Base-by-base conservation (phyloP, 441 rosid genomes). In the Lepidium campestre region DNA sequence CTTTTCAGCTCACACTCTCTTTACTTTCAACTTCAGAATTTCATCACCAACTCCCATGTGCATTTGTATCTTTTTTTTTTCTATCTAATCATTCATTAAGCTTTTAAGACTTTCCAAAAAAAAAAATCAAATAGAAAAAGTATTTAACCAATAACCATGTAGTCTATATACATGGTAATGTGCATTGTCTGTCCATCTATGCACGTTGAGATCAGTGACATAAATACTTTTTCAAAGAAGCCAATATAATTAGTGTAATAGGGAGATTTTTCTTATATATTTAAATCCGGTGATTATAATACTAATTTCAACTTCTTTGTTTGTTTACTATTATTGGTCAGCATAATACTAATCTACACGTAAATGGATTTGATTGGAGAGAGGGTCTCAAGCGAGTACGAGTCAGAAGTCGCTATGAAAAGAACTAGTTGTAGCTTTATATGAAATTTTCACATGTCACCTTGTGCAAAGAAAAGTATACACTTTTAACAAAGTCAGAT, bases 351-450 rank as follows among this genome's bases (percentile, higher is more conserved):
- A 23, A 25, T 52, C 39, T 42, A 46, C 20, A 23, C n/a, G 23
- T 12, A 20, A 34, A 50, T 41, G 10, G 35, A 22, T 2, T 34
- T 42, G 27, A 56, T 35, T 54, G 40, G 15, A 27, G 48, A 34
- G 35, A 44, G 56, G 31, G 18, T 34, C 47, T 23, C 35, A 60
- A 22, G 59, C 50, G 18, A 49, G 6, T 32, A 59, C 22, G 20
- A 50, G 59, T 58, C 10, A 22, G 4, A 56, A 19, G 40, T 8
- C 36, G 27, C 15, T 25, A 57, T 67, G 15, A 12, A 57, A 37
- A 57, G 59, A 59, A 39, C 50, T 18, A 50, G 73, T 55, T 36
- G 57, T 54, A 71, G 69, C 75, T 71, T 62, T 71, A 19, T 23
- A 22, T 55, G 35, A 36, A 29, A 4, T 29, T 5, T 50, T 71